Conservation (phyloP, 2,329 filamentous ascomycete species). For the Penicillium crustosum region DNA sequence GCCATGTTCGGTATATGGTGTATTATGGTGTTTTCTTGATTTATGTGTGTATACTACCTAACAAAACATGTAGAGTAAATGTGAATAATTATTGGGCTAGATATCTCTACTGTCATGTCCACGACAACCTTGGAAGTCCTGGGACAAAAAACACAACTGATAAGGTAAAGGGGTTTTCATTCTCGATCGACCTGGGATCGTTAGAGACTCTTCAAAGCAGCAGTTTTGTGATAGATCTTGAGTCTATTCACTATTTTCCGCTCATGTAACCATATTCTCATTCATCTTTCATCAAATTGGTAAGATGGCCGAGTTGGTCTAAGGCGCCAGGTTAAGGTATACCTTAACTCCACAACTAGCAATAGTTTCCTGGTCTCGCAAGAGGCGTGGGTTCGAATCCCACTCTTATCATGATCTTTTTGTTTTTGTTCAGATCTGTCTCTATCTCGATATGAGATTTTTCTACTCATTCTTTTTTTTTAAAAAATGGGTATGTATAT, state of each 20-base stretch:
- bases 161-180: not conserved
- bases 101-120: not conserved
- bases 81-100: constrained; percentile 2
- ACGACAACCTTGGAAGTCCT: not conserved
- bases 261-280: not conserved
- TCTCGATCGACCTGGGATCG: not conserved
- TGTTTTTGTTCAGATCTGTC: not conserved
- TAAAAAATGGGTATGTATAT: too few species aligned
- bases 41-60: constrained; percentile 5
- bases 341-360: constrained; percentile 24
- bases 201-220: not conserved
- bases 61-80: not conserved
- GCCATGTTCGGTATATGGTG: not conserved
- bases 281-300: constrained; percentile 14
- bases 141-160: not conserved
- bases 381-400: constrained; percentile 14
- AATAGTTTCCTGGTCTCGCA: constrained; percentile 14
- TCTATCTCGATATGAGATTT: too few species aligned
- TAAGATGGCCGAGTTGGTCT: constrained; percentile 41
- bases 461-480: too few species aligned
- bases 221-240: too few species aligned
- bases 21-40: not conserved
- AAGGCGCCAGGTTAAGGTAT: constrained; percentile 38
- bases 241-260: too few species aligned
- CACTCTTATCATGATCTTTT: constrained; percentile 5